These are phyloP conservation scores for Botryosphaeria dothidea DNA, from an alignment of 2,329 filamentous ascomycete genomes.

Conservation along the genomic window DNA sequence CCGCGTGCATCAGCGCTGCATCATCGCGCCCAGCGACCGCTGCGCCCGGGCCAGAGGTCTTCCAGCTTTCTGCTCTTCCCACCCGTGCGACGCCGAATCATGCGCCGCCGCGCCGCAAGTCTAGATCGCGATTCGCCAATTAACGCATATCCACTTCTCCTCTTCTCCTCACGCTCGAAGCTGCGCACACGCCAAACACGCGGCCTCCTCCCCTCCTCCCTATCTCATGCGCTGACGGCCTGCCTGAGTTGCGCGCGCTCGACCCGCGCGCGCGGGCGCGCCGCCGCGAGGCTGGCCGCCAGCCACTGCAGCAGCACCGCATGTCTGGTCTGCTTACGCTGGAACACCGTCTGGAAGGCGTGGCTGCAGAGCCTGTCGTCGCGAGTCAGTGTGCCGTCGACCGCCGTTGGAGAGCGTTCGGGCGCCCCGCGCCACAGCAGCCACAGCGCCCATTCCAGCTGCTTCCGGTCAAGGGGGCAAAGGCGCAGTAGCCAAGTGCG, in stretches of 20 bases:
- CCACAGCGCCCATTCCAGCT: background rate
- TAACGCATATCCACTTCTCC: slow-evolving; percentile 1
- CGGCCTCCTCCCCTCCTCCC: background rate
- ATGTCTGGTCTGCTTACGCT: slow-evolving; percentile 71
- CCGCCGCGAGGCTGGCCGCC: slow-evolving; percentile 23
- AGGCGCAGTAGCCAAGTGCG: background rate
- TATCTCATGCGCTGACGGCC: slow-evolving; percentile 9
- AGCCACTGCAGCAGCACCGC: slow-evolving; percentile 68
- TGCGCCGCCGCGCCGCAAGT: background rate
- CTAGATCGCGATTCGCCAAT: slow-evolving; percentile 17
- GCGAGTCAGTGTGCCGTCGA: slow-evolving; percentile 17
- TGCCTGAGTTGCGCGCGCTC: background rate
- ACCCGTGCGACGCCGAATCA: background rate
- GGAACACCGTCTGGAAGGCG: slow-evolving; percentile 70
- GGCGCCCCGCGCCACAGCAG: background rate
- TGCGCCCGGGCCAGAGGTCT: background rate
- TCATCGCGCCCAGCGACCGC: background rate
- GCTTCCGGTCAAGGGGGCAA: background rate
- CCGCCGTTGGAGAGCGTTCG: slow-evolving; percentile 14
- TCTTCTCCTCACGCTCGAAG: background rate
- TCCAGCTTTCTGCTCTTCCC: background rate
- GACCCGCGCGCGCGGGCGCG: background rate
- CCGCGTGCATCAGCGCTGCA: slow-evolving; percentile 10
- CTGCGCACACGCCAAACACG: background rate
- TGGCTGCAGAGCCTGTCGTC: slow-evolving; percentile 65